Evolutionary conservation across 768 basidiomycete genomes (phyloP), one percentile per base, ranked within the genome.

Genomic region (Leucosporidium yakuticum): DNA sequence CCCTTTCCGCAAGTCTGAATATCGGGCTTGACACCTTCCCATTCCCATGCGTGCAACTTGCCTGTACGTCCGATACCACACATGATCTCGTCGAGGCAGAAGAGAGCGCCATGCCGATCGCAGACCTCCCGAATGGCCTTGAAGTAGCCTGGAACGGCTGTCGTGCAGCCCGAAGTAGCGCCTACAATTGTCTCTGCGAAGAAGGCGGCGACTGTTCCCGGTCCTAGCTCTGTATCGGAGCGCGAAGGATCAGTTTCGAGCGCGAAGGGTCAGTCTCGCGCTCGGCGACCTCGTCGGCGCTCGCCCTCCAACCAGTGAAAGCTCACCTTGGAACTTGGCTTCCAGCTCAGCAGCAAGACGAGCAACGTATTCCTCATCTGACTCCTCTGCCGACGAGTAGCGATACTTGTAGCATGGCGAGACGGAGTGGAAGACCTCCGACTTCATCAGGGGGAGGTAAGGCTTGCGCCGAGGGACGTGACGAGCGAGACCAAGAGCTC

Each of bases 81-180:
- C 76, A 76, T 76, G 58, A 76, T 74, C 59, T 77, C 76, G 50
- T 77, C 76, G 2, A 75, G 56, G 17, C 75, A 69, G 3, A 76
- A 57, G 15, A 76, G 64, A 0, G 65, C 74, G 1, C 71, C 74
- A 27, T 75, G 62, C 23, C 60, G 58, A 19, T 77, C 69, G 60
- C 76, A 77, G 14, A 77, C 71, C 11, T 60, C 62, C 25, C 70
- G 57, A 32, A 74, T 70, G 8, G 69, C 67, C 27, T 51, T 36
- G 34, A 75, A 64, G 57, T 75, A 75, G 21, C 74, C 74, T 4
- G 71, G 69, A 15, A 73, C 63, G 20, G 53, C 34, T 1, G 32
- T 53, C 3, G 64, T 54, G 32, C 62, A 65, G 14, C 71, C 74
- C 0, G 63, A 62, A 1, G 58, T 64, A 17, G 73, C 73, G 0